phyloP scores from a whole-genome alignment of 2,329 filamentous ascomycete species.

The Phialocephala sp. region DNA sequence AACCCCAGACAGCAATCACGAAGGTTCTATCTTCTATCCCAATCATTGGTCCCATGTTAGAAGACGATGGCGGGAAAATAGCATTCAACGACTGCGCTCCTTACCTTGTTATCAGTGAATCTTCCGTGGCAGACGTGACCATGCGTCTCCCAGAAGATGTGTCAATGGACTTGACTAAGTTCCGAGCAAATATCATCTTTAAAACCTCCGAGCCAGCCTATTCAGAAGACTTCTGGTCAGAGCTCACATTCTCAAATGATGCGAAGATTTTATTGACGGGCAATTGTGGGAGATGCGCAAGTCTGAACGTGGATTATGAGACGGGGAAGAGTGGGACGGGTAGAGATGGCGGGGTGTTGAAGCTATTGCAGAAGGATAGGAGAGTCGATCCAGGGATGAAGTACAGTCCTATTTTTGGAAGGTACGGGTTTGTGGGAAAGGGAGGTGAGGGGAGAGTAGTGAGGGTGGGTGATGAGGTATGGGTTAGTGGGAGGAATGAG shows the following conservation, averaged over 20 bases:
- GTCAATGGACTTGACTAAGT: constrained; percentile 68
- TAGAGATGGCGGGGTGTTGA: constrained; percentile 66
- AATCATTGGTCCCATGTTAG: constrained; percentile 29
- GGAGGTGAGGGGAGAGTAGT: constrained; percentile 44
- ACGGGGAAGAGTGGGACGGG: constrained; percentile 64
- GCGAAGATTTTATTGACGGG: constrained; percentile 63
- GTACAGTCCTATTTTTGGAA: constrained; percentile 74
- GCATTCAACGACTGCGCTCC: constrained; percentile 78
- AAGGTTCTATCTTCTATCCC: constrained; percentile 31
- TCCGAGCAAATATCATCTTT: constrained; percentile 76
- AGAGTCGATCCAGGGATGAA: constrained; percentile 72
- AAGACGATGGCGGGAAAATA: constrained; percentile 53
- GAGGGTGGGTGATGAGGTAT: constrained; percentile 54
- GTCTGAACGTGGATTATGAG: constrained; percentile 73
- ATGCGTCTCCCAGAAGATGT: constrained; percentile 55
- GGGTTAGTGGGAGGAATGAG: constrained; percentile 49
- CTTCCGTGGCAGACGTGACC: constrained; percentile 72
- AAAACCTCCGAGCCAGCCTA: constrained; percentile 60
- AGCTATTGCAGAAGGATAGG: constrained; percentile 72
- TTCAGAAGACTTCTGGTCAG: constrained; percentile 75
- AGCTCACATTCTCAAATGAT: constrained; percentile 22
- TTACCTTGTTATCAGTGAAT: constrained; percentile 72
- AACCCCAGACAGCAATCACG: constrained; percentile 15
- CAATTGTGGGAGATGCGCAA: constrained; percentile 72
- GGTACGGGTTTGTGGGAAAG: constrained; percentile 66